These are phyloP conservation scores for Dendrocalamus sinicus DNA, from an alignment of 176 grass and related monocot genomes.

Conservation along the genomic window DNA sequence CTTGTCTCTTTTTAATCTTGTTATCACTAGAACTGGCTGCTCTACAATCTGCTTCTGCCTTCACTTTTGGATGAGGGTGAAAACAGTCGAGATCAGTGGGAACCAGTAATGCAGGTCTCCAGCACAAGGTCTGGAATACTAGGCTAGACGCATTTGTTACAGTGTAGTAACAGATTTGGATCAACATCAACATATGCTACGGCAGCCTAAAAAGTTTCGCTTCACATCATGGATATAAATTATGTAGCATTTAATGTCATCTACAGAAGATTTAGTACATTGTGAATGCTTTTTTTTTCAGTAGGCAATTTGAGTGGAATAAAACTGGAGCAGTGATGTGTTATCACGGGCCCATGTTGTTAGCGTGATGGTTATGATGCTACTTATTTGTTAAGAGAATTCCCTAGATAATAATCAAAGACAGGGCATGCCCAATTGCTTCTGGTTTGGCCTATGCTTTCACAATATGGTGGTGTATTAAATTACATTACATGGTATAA, in stretches of 20 bases:
- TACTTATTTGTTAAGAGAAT: not conserved
- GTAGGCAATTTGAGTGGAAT: not conserved
- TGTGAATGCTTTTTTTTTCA: not conserved
- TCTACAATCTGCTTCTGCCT: not conserved
- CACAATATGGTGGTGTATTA: not conserved
- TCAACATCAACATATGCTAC: not conserved
- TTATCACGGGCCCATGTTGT: not conserved
- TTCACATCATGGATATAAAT: no score
- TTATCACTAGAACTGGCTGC: not conserved
- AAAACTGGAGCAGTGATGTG: not conserved
- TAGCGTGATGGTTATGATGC: not conserved
- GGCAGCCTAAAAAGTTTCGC: not conserved
- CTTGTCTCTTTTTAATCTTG: not conserved
- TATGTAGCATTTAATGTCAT: not conserved
- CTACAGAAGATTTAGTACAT: not conserved
- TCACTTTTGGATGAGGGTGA: not conserved
- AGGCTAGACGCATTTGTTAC: not conserved
- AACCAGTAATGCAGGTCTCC: not conserved
- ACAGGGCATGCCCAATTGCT: not conserved
- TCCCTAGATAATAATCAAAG: not conserved
- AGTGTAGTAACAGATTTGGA: not conserved
- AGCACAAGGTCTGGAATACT: not conserved
- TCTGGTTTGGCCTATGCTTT: not conserved
- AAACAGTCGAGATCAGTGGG: not conserved
- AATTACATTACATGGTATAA: not conserved